Evolutionary conservation across 164 flowering plant genomes (phyloP).

Genomic region (Dillenia suffruticosa): DNA sequence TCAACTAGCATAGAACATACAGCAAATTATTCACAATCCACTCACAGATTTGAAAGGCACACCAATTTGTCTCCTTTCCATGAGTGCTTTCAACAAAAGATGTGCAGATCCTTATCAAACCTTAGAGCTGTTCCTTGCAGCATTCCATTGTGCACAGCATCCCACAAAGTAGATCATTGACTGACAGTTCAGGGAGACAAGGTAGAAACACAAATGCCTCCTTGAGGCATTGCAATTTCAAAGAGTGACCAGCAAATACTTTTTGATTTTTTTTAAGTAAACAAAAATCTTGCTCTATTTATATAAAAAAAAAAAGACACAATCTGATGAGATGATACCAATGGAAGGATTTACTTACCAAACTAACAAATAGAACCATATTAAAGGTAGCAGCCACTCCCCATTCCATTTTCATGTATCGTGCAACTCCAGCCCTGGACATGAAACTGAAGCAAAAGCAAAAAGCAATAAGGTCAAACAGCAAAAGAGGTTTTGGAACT

Average conservation of each 20-base stretch:
- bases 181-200: conserved; percentile 22
- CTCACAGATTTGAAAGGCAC: too few species aligned
- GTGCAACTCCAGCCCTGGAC: conserved; percentile 95
- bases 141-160: conserved; percentile 93
- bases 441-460: conserved; percentile 2
- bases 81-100: too few species aligned
- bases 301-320: too few species aligned
- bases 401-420: conserved; percentile 96
- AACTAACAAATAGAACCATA: conserved; percentile 60
- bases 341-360: conserved; percentile 45
- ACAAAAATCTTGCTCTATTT: too few species aligned
- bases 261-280: background rate
- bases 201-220: background rate
- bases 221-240: too few species aligned
- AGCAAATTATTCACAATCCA: too few species aligned
- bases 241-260: background rate
- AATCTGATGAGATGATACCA: background rate
- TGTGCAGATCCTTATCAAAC: conserved; percentile 20
- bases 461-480: background rate
- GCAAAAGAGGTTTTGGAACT: background rate
- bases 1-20: too few species aligned
- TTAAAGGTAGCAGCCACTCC: conserved; percentile 86
- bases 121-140: conserved; percentile 49
- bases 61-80: too few species aligned
- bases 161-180: conserved; percentile 78